phyloP scores from a whole-genome alignment of 1,139 yeast genomes.

The Saccharomyces hybrid region DNA sequence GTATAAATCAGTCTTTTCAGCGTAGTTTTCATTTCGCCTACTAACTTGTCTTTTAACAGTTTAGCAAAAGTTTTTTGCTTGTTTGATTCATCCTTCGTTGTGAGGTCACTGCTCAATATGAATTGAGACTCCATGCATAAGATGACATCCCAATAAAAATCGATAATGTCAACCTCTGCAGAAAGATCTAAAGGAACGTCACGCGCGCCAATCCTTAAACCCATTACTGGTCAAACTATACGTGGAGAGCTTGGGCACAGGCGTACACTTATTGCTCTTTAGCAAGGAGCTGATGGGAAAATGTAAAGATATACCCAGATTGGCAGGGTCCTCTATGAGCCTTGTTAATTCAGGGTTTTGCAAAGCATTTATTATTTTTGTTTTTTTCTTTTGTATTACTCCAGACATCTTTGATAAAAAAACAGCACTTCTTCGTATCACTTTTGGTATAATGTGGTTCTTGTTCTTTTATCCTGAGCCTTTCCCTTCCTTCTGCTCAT shows the following conservation, averaged over 20 bases:
- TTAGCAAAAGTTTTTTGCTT: conserved; percentile 6
- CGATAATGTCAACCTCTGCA: conserved; percentile 12
- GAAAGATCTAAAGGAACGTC: conserved; percentile 19
- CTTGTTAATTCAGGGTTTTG: conserved; percentile 9
- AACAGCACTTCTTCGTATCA: neutral
- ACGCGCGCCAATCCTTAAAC: conserved; percentile 30
- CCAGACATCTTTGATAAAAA: neutral
- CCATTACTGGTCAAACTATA: conserved; percentile 17
- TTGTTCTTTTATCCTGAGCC: neutral
- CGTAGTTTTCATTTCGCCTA: conserved; percentile 11
- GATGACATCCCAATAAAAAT: conserved; percentile 30
- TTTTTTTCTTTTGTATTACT: neutral
- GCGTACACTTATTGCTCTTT: conserved; percentile 9
- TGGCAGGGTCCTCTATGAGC: conserved; percentile 10
- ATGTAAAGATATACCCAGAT: conserved; percentile 15
- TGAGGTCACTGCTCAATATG: conserved; percentile 11
- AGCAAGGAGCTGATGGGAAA: conserved; percentile 19
- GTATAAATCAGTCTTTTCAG: conserved; percentile 6
- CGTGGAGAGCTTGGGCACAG: conserved; percentile 7
- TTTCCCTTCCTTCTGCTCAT: neutral
- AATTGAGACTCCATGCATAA: conserved; percentile 26
- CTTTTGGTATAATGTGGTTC: neutral
- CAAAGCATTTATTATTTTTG: neutral
- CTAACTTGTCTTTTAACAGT: conserved; percentile 17
- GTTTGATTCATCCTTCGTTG: neutral